These are phyloP conservation scores for Fonticula alba DNA, from an alignment of 78 protist species.

Conservation along the genomic window DNA sequence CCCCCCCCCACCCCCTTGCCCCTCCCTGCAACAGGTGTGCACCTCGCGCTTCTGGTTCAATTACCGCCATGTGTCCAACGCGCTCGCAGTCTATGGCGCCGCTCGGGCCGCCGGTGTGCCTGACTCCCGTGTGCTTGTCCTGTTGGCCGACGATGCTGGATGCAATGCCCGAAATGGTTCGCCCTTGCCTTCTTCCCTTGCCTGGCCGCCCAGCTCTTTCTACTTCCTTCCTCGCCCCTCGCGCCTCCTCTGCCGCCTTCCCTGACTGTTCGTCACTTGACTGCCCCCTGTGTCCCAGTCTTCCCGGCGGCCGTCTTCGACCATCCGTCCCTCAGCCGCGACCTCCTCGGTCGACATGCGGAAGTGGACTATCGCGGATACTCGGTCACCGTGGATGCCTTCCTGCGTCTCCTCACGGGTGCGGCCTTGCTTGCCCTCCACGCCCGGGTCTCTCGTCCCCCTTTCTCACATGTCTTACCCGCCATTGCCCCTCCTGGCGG, in stretches of 20 bases:
- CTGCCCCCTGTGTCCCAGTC: too few species aligned
- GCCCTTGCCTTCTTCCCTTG: too few species aligned
- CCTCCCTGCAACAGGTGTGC: slow-evolving; percentile 38
- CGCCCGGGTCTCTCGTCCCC: too few species aligned
- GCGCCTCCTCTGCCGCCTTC: too few species aligned
- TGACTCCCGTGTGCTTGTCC: slow-evolving; percentile 52
- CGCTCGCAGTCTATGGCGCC: slow-evolving; percentile 59
- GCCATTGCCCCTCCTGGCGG: too few species aligned
- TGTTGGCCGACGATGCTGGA: slow-evolving; percentile 85
- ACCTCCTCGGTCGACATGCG: slow-evolving; percentile 61
- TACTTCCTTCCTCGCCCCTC: too few species aligned
- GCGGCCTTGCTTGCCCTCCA: too few species aligned
- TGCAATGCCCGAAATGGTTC: slow-evolving; percentile 74
- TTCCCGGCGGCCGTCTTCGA: slow-evolving; percentile 62
- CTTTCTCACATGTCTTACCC: too few species aligned
- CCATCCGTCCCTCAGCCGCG: slow-evolving; percentile 29
- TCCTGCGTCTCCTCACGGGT: slow-evolving; percentile 68
- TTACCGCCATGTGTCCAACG: slow-evolving; percentile 79
- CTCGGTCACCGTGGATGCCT: slow-evolving; percentile 76
- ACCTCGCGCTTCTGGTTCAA: slow-evolving; percentile 89
- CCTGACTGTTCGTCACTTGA: too few species aligned
- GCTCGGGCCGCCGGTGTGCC: slow-evolving; percentile 87
- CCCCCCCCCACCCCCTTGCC: not conserved
- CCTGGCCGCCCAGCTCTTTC: too few species aligned
- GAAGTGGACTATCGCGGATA: slow-evolving; percentile 79